Evolutionary conservation across 257 asterid genomes (phyloP), one percentile per base, ranked within the genome.

Genomic region (Gentiana macrophylla): DNA sequence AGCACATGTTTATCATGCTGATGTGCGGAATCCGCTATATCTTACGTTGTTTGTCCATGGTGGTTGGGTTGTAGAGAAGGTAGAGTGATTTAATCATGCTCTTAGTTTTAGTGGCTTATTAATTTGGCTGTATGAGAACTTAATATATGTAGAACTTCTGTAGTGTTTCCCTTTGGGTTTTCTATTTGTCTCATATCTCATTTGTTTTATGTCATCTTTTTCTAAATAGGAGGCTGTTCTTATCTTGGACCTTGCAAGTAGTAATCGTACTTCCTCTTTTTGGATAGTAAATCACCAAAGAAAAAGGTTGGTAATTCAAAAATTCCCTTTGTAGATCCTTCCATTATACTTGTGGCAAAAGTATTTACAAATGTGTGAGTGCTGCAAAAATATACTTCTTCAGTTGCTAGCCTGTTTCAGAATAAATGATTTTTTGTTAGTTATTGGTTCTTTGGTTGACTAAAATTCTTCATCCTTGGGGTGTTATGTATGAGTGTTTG

Each of bases 1-100:
- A 56, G 82, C 68, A 37, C 95, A 92, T 65, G 67, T 88, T 62
- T 85, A 88, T 78, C 72, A 91, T 70, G 98, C 90, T 75, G 95
- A 88, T 69, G 66, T 85, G 61, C 80, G 92, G 51, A 92, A 88
- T 78, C 97, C 92, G 10, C 77, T 92, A 74, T 88, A 71, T 67
- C 74, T 84, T 32, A 65, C 67, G 75, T 55, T 88, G 68, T 72
- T 63, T 72, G 78, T 83, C 69, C 91, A 83, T 65, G 95, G 95
- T 74, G 95, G 97, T 64, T 92, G 98, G 98, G 80, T 69, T 61
- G 64, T 85, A 83, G 98, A 92, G 77, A 92, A 88, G 97, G 98
- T 92, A 73, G 56, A n/a, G 4, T 56, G 56, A 41, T 64, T 67
- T 52, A 44, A 67, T 50, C 35, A 57, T 65, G 53, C 52, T 44